phyloP scores from a whole-genome alignment of 192 early-diverging fungal genomes.

The Thamnidium elegans region DNA sequence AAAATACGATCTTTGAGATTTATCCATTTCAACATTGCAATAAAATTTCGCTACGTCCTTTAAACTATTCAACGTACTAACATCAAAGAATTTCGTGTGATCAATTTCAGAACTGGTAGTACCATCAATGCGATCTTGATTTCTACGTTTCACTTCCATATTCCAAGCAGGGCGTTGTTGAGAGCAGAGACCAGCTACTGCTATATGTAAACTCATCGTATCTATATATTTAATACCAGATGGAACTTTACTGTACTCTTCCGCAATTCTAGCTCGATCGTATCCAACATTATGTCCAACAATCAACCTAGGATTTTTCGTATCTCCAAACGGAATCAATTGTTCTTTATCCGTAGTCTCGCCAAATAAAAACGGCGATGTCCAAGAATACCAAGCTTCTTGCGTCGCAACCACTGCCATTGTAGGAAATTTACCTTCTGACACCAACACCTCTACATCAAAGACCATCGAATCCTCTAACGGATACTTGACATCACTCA shows the following conservation, averaged over 20 bases:
- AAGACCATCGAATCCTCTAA: slow-evolving; percentile 72
- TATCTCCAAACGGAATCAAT: slow-evolving; percentile 66
- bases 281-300: slow-evolving; percentile 94
- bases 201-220: slow-evolving; percentile 91
- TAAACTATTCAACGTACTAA: slow-evolving; percentile 73
- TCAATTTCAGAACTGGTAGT: slow-evolving; percentile 32
- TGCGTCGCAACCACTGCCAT: slow-evolving; percentile 77
- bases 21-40: slow-evolving; percentile 65
- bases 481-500: slow-evolving; percentile 46
- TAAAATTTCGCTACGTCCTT: slow-evolving; percentile 78
- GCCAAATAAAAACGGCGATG: slow-evolving; percentile 72
- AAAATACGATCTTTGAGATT: slow-evolving; percentile 59
- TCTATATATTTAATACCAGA: slow-evolving; percentile 72
- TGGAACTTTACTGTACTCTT: slow-evolving; percentile 73
- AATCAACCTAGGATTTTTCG: slow-evolving; percentile 48
- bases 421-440: slow-evolving; percentile 68
- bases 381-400: slow-evolving; percentile 89
- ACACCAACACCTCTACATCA: slow-evolving; percentile 80
- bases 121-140: neutral
- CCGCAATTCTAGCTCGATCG: slow-evolving; percentile 83
- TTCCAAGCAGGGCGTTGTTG: slow-evolving; percentile 86
- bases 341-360: slow-evolving; percentile 42
- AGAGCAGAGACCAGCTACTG: slow-evolving; percentile 82
- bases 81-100: slow-evolving; percentile 45
- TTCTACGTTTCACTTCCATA: slow-evolving; percentile 57